Conservation (phyloP, 345 rosid species). For the Hypericum perforatum region DNA sequence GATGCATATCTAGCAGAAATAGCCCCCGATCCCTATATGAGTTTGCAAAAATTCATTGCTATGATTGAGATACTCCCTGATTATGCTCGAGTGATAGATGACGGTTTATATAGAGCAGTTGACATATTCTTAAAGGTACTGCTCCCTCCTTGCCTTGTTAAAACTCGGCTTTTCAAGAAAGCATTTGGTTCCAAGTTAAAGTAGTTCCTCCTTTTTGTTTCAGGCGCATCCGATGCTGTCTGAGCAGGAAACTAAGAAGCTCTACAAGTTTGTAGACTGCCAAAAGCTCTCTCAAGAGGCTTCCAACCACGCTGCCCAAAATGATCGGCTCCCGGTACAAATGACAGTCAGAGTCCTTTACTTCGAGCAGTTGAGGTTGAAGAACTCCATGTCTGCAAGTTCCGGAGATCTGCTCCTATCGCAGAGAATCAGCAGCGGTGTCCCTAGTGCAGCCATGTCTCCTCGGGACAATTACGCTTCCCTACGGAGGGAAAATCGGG, state of each 20-base stretch:
- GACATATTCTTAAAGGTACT: constrained; percentile 77
- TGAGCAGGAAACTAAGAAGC: constrained; percentile 51
- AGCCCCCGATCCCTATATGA: constrained; percentile 69
- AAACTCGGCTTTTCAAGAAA: not conserved
- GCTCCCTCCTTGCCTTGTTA: not conserved
- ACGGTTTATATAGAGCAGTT: constrained; percentile 69
- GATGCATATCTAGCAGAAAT: constrained; percentile 85
- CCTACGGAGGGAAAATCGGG: constrained; percentile 57
- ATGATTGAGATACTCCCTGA: constrained; percentile 66
- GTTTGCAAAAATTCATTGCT: constrained; percentile 56
- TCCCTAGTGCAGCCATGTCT: constrained; percentile 65
- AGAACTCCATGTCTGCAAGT: constrained; percentile 48
- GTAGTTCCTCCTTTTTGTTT: constrained; percentile 1
- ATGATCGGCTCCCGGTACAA: constrained; percentile 52
- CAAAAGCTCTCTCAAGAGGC: constrained; percentile 55
- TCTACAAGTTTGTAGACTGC: constrained; percentile 62
- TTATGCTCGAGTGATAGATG: constrained; percentile 68
- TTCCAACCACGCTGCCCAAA: constrained; percentile 49
- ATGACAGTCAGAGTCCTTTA: constrained; percentile 55
- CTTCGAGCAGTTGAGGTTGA: constrained; percentile 56
- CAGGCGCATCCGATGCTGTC: constrained; percentile 62
- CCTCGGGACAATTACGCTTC: constrained; percentile 68
- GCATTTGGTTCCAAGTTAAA: too few species aligned
- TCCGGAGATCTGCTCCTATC: constrained; percentile 60
- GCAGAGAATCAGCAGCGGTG: constrained; percentile 61